Evolutionary conservation across 2,329 filamentous ascomycete genomes (phyloP).

Genomic region (Talaromyces sp.): DNA sequence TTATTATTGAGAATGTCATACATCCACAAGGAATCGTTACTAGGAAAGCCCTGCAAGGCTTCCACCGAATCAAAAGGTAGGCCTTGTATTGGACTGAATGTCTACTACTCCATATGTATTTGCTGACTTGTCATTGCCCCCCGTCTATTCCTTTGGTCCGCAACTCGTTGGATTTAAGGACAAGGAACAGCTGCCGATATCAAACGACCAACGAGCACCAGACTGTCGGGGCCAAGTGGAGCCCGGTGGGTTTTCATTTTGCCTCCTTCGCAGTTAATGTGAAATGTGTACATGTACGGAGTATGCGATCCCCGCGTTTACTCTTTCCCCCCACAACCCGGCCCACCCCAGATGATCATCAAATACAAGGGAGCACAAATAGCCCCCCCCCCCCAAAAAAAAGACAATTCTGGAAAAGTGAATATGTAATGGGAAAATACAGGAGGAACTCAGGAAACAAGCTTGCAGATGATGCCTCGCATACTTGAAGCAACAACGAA

Average conservation of each 20-base stretch:
- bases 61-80: constrained; percentile 15
- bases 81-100: background rate
- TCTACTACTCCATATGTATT: background rate
- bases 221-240: background rate
- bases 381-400: no score
- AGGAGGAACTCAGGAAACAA: background rate
- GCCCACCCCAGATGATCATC: constrained; percentile 18
- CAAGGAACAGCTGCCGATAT: background rate
- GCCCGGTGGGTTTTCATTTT: background rate
- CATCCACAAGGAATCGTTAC: constrained; percentile 17
- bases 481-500: constrained; percentile 1
- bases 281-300: background rate
- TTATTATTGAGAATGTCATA: constrained; percentile 23
- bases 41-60: constrained; percentile 6
- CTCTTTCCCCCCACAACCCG: constrained; percentile 3
- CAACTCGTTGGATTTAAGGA: background rate
- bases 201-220: constrained; percentile 2
- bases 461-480: constrained; percentile 15
- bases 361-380: constrained; percentile 10
- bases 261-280: constrained; percentile 4
- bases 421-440: background rate
- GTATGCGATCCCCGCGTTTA: constrained; percentile 7
- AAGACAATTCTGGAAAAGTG: background rate
- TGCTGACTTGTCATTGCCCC: background rate
- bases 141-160: background rate